A percentile compares a stretch with the other conserved stretches of the same genome.
Evolutionary conservation across 2,329 filamentous ascomycete species (phyloP).

Genomic region (Xylaria sp.): DNA sequence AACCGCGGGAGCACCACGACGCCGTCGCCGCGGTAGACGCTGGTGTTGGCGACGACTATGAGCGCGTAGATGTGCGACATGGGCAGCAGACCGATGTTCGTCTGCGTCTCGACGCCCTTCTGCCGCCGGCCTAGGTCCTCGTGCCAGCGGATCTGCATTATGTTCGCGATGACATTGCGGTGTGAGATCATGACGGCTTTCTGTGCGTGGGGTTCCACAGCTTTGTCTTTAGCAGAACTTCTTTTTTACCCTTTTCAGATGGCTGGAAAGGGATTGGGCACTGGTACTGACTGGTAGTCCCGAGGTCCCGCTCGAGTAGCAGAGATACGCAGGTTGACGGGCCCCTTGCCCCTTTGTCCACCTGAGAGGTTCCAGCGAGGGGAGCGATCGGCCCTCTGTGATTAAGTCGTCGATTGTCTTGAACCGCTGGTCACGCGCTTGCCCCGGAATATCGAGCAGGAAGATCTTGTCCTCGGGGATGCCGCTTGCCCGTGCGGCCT

Average conservation of each 20-base stretch:
- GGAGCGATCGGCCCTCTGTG: conserved; percentile 63
- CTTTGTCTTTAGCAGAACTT: not conserved
- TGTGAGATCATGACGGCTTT: conserved; percentile 85
- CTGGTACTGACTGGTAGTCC: conserved; percentile 68
- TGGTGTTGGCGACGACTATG: conserved; percentile 74
- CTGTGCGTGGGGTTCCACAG: conserved; percentile 50
- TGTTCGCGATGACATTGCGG: conserved; percentile 78
- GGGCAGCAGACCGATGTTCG: conserved; percentile 73
- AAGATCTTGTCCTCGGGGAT: conserved; percentile 73
- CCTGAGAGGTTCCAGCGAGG: conserved; percentile 60
- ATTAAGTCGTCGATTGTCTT: conserved; percentile 74
- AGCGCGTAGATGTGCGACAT: conserved; percentile 83
- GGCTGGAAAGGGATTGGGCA: too few species aligned
- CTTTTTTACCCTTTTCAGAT: not conserved
- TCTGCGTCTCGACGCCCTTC: conserved; percentile 48
- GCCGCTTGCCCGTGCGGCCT: conserved; percentile 68
- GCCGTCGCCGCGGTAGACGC: conserved; percentile 76
- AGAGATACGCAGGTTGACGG: conserved; percentile 74
- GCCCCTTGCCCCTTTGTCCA: conserved; percentile 70
- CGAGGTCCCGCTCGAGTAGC: conserved; percentile 79
- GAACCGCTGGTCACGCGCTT: conserved; percentile 58
- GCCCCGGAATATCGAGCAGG: conserved; percentile 62
- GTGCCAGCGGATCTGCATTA: conserved; percentile 67
- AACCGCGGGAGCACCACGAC: conserved; percentile 79
- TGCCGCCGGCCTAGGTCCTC: conserved; percentile 49